A percentile compares a stretch with the other conserved stretches of the same genome.
These are phyloP conservation scores for Solanum ahanhuiri DNA, from an alignment of 257 asterid species.

Conservation along the genomic window DNA sequence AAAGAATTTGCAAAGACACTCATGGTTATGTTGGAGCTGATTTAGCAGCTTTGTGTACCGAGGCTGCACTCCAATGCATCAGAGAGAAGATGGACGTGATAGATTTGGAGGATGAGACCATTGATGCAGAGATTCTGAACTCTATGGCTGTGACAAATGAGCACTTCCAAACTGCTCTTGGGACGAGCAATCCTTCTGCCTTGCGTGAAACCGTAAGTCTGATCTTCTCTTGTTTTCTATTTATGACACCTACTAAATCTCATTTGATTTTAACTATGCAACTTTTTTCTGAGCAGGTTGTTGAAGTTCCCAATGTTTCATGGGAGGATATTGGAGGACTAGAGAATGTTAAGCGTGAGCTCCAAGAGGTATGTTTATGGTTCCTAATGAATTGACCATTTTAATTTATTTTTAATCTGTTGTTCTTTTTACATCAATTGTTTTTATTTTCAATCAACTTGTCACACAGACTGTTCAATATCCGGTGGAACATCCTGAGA, in stretches of 20 bases:
- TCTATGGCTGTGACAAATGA: constrained; percentile 65
- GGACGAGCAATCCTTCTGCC: constrained; percentile 66
- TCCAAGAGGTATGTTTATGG: constrained; percentile 59
- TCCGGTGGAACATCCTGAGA: constrained; percentile 97
- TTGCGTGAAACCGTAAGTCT: constrained; percentile 53
- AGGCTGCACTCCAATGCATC: constrained; percentile 62
- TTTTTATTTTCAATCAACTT: background rate
- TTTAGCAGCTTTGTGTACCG: constrained; percentile 62
- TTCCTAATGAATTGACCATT: background rate
- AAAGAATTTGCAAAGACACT: constrained; percentile 44
- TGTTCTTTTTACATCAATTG: background rate
- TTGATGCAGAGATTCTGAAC: constrained; percentile 60
- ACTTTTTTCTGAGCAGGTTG: constrained; percentile 35
- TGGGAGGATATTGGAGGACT: constrained; percentile 80
- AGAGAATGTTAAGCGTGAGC: constrained; percentile 82
- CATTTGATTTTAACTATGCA: background rate
- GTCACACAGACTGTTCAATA: constrained; percentile 74
- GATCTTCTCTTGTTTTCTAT: background rate
- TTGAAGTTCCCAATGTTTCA: constrained; percentile 56
- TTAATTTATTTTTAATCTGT: background rate
- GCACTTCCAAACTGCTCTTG: constrained; percentile 57
- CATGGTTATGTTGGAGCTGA: constrained; percentile 74
- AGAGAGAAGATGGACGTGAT: constrained; percentile 75
- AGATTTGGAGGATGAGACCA: constrained; percentile 60
- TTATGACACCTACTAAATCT: background rate